phyloP scores from a whole-genome alignment of 2,329 filamentous ascomycete species.

The Pezicula neosporulosa region DNA sequence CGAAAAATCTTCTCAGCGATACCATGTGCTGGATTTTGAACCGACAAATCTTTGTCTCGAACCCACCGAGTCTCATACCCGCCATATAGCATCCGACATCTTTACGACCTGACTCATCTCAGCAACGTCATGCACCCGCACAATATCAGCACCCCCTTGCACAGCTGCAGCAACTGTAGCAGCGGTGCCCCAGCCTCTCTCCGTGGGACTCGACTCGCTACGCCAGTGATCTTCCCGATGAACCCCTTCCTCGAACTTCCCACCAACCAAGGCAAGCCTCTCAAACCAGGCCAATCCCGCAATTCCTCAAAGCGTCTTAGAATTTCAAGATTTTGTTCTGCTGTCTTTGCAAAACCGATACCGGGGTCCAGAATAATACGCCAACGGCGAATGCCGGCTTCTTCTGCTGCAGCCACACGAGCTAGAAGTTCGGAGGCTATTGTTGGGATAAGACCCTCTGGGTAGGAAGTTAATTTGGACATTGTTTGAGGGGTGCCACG shows the following conservation, averaged over 20 bases:
- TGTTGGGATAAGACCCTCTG: constrained; percentile 50
- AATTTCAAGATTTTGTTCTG: constrained; percentile 76
- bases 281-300: constrained; percentile 59
- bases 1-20: too few species aligned
- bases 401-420: constrained; percentile 70
- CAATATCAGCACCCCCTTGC: constrained; percentile 83
- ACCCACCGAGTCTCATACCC: constrained; percentile 28
- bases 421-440: constrained; percentile 53
- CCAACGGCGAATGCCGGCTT: constrained; percentile 84
- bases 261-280: constrained; percentile 80
- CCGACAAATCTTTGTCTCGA: neutral
- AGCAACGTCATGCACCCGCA: constrained; percentile 84
- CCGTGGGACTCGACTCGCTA: constrained; percentile 61
- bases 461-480: constrained; percentile 54
- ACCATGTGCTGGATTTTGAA: neutral
- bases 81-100: constrained; percentile 93
- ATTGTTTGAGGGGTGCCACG: constrained; percentile 67
- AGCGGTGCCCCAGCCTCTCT: constrained; percentile 81
- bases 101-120: constrained; percentile 83
- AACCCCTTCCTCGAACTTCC: constrained; percentile 89
- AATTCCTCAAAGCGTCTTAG: constrained; percentile 65
- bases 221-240: constrained; percentile 77
- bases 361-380: constrained; percentile 93
- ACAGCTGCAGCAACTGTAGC: constrained; percentile 84
- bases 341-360: constrained; percentile 87